Evolutionary conservation across 768 basidiomycete genomes (phyloP).

Genomic region (Leccinum truebloodii): DNA sequence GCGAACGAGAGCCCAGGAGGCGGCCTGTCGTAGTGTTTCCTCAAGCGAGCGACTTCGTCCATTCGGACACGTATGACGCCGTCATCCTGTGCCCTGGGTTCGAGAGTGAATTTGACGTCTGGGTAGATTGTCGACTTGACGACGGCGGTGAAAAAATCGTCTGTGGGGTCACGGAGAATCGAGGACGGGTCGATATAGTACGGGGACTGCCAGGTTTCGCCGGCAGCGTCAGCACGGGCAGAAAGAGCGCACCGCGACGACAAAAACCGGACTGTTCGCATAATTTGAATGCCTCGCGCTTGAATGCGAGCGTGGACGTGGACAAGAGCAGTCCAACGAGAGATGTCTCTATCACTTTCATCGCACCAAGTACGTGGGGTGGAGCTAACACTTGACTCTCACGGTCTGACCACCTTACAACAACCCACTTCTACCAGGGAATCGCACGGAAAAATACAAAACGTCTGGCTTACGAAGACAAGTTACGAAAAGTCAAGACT

Average conservation of each 20-base stretch:
- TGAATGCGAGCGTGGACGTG: conserved; percentile 54
- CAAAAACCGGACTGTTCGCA: conserved; percentile 96
- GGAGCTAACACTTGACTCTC: no score
- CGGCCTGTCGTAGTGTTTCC: conserved; percentile 88
- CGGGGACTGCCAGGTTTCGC: conserved; percentile 75
- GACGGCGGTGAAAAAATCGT: conserved; percentile 69
- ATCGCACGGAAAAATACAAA: no score
- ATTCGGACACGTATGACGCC: conserved; percentile 90
- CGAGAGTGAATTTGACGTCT: conserved; percentile 75
- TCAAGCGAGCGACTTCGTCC: conserved; percentile 80
- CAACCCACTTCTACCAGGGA: no score
- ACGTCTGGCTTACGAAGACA: no score
- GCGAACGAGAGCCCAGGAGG: conserved; percentile 80
- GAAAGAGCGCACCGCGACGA: conserved; percentile 84
- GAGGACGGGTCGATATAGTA: conserved; percentile 76
- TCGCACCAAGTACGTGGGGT: neutral
- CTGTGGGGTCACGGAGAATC: conserved; percentile 44
- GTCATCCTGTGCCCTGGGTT: conserved; percentile 82
- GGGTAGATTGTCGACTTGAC: conserved; percentile 85
- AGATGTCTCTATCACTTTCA: conserved; percentile 9
- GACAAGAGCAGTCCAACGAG: conserved; percentile 36
- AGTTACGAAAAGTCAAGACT: no score
- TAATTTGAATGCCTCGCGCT: conserved; percentile 88
- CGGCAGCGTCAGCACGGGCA: conserved; percentile 60
- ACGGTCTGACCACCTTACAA: no score